Percentiles rank a stretch among this genome's conserved stretches.
Evolutionary conservation across 2,329 filamentous ascomycete genomes (phyloP).

Genomic region (Aspergillus aculeatinus): DNA sequence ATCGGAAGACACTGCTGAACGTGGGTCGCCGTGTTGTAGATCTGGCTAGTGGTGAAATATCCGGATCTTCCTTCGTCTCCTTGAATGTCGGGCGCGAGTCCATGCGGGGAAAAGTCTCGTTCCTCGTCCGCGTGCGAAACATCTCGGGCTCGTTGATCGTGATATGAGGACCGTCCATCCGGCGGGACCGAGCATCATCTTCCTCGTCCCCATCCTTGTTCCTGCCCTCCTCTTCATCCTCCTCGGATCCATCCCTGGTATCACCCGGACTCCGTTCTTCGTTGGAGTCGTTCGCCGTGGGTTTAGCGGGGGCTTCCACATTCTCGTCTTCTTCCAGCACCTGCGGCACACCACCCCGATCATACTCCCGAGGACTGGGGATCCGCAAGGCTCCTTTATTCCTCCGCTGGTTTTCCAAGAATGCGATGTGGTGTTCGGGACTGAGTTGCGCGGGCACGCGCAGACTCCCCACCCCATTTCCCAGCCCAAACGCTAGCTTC

Average conservation of each 20-base stretch:
- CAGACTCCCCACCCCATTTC: constrained; percentile 51
- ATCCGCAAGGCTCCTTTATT: constrained; percentile 78
- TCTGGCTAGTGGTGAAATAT: constrained; percentile 25
- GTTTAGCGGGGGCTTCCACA: constrained; percentile 22
- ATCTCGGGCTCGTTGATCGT: constrained; percentile 50
- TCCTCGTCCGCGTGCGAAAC: constrained; percentile 33
- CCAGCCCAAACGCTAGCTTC: constrained; percentile 30
- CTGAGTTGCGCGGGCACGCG: constrained; percentile 54
- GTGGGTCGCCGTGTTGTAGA: constrained; percentile 31
- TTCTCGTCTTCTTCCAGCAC: constrained; percentile 52
- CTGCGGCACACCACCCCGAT: constrained; percentile 73
- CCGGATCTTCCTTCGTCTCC: constrained; percentile 32
- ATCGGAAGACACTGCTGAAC: constrained; percentile 34
- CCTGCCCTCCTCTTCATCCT: constrained; percentile 19
- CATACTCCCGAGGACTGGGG: constrained; percentile 86
- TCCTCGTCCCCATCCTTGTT: constrained; percentile 18
- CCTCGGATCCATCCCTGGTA: neutral
- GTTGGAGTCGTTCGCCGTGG: constrained; percentile 25
- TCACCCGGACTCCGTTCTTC: constrained; percentile 15
- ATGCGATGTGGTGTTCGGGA: constrained; percentile 80
- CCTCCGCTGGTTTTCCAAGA: constrained; percentile 78
- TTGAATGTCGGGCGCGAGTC: constrained; percentile 37
- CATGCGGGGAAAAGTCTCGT: constrained; percentile 40
- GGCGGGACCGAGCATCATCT: constrained; percentile 16
- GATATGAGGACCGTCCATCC: constrained; percentile 42